A percentile compares a stretch with the other conserved stretches of the same genome.
Conservation (phyloP, 768 basidiomycete species). For the Mycena maculata region DNA sequence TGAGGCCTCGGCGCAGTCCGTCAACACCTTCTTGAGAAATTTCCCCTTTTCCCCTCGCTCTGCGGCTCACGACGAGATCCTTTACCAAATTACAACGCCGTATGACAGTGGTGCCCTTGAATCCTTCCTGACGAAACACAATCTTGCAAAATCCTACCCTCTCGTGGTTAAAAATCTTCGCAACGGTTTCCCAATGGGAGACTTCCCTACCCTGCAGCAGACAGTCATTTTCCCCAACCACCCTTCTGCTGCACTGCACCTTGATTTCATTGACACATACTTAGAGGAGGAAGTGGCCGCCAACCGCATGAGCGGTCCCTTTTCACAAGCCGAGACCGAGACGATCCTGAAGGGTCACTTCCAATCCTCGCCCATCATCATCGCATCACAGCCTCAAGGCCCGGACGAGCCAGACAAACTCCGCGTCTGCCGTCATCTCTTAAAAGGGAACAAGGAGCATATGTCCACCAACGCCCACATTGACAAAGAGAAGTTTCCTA, state of each 20-base stretch:
- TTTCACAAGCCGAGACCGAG: conserved; percentile 26
- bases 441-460: conserved; percentile 11
- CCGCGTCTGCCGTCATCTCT: conserved; percentile 35
- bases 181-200: conserved; percentile 20
- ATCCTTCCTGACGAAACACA: conserved; percentile 16
- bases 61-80: conserved; percentile 1
- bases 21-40: not conserved
- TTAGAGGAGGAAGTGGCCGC: conserved; percentile 35
- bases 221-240: conserved; percentile 40
- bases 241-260: conserved; percentile 21
- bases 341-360: conserved; percentile 36
- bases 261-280: conserved; percentile 34
- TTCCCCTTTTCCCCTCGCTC: not conserved
- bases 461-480: conserved; percentile 31
- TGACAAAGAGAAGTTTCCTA: conserved; percentile 34
- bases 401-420: conserved; percentile 31
- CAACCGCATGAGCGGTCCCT: conserved; percentile 43
- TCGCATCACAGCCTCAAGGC: conserved; percentile 38
- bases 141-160: conserved; percentile 27
- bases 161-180: conserved; percentile 30
- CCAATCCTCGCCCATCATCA: conserved; percentile 21
- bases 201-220: not conserved
- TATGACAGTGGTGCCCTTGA: conserved; percentile 35
- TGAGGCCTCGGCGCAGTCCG: not conserved
- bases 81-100: conserved; percentile 27